These are phyloP conservation scores for Afroboletus lepidellus DNA, from an alignment of 1,284 basidiomycete genomes.

Conservation along the genomic window DNA sequence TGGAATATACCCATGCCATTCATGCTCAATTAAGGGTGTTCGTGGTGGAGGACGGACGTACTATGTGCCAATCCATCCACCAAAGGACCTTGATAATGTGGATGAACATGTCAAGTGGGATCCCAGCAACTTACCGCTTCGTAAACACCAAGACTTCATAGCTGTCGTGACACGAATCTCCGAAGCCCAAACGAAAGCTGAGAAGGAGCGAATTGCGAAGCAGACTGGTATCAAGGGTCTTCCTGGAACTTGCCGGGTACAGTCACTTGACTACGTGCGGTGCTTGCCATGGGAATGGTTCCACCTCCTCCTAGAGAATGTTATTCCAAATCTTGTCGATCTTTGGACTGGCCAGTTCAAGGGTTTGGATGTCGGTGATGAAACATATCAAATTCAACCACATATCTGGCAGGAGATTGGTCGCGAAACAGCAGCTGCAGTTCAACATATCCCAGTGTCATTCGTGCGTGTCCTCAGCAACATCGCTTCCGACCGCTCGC, in stretches of 20 bases:
- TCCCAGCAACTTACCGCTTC: too few relatives aligned
- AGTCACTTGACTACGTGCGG: conserved; percentile 20
- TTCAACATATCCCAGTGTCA: conserved; percentile 3
- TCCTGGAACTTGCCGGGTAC: conserved; percentile 18
- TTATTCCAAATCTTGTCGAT: conserved; percentile 22
- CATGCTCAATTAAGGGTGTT: too few relatives aligned
- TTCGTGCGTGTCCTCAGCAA: conserved; percentile 10
- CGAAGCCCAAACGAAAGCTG: too few relatives aligned
- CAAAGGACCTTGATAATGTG: too few relatives aligned
- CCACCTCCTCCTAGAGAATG: conserved; percentile 33
- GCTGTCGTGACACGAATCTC: too few relatives aligned
- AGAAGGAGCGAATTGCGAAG: conserved; percentile 18
- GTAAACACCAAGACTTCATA: too few relatives aligned
- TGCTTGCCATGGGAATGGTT: conserved; percentile 34
- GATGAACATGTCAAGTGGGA: too few relatives aligned
- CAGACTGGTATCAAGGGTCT: conserved; percentile 25
- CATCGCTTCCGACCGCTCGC: not conserved
- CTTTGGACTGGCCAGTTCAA: conserved; percentile 36
- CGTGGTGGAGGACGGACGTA: too few relatives aligned
- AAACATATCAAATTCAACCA: conserved; percentile 18
- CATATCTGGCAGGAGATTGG: conserved; percentile 27
- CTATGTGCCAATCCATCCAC: too few relatives aligned
- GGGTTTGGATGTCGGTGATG: conserved; percentile 18
- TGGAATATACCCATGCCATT: too few relatives aligned
- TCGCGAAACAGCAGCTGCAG: conserved; percentile 6